Percentiles rank a stretch among this genome's conserved stretches.
phyloP scores from a whole-genome alignment of 306 rosid genomes.

The Citrullus mucosospermus region DNA sequence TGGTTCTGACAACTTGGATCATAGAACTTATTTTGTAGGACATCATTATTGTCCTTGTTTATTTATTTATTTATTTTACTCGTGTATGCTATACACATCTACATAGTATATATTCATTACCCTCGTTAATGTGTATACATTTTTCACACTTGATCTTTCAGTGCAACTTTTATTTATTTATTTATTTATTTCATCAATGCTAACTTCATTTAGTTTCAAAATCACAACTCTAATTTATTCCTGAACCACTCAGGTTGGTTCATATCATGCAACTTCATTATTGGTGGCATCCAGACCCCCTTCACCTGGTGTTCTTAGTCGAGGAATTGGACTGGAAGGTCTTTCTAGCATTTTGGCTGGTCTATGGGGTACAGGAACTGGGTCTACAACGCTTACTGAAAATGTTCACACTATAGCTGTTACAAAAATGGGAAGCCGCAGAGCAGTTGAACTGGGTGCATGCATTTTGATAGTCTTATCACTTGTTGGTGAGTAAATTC shows the following conservation, averaged over 20 bases:
- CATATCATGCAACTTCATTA: constrained; percentile 89
- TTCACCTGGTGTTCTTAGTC: constrained; percentile 82
- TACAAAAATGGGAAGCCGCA: constrained; percentile 98
- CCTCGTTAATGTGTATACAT: neutral
- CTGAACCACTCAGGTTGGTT: constrained; percentile 63
- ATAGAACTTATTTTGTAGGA: neutral
- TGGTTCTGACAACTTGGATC: neutral
- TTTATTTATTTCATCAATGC: neutral
- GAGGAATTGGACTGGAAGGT: constrained; percentile 97
- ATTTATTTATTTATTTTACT: neutral
- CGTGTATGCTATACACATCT: neutral
- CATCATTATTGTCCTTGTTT: neutral
- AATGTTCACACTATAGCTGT: constrained; percentile 95
- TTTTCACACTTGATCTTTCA: neutral
- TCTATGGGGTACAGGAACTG: constrained; percentile 98
- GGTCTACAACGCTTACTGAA: constrained; percentile 84
- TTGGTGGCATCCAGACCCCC: constrained; percentile 98
- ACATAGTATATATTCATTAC: neutral
- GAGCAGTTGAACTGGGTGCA: constrained; percentile 93
- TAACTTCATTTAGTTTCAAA: constrained; percentile 3
- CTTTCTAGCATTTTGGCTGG: constrained; percentile 88
- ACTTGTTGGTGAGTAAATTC: constrained; percentile 58
- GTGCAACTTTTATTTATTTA: neutral
- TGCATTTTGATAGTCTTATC: constrained; percentile 67
- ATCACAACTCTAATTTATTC: constrained; percentile 18